These are phyloP conservation scores for Ophiosphaerella narmari DNA, from an alignment of 2,329 filamentous ascomycete species.

Conservation along the genomic window DNA sequence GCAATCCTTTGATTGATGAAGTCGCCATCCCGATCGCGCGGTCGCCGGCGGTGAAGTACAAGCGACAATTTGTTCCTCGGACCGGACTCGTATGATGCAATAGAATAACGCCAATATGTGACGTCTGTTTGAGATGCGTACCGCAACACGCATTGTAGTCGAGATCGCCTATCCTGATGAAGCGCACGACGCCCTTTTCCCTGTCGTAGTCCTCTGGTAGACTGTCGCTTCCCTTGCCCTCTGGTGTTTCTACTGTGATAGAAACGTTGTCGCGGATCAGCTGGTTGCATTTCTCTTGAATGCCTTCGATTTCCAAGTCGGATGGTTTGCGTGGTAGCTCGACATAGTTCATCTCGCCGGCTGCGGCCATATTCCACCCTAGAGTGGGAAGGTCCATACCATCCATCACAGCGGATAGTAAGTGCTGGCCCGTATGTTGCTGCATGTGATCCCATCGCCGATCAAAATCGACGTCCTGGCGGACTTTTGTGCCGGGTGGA, in stretches of 20 bases:
- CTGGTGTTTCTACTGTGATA: conserved; percentile 39
- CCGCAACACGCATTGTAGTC: conserved; percentile 44
- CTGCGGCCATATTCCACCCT: conserved; percentile 38
- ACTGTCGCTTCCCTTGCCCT: conserved; percentile 29
- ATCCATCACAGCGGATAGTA: conserved; percentile 42
- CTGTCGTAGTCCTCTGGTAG: conserved; percentile 38
- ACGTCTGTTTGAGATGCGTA: conserved; percentile 40
- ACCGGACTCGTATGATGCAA: conserved; percentile 38
- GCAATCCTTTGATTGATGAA: conserved; percentile 30
- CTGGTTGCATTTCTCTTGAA: conserved; percentile 35
- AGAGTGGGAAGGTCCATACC: conserved; percentile 34
- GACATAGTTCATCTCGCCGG: conserved; percentile 42
- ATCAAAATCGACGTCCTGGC: conserved; percentile 34
- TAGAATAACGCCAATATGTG: conserved; percentile 36
- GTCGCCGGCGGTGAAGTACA: conserved; percentile 39
- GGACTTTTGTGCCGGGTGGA: conserved; percentile 65
- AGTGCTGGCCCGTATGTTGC: conserved; percentile 42
- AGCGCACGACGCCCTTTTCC: conserved; percentile 38
- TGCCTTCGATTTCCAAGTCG: conserved; percentile 26
- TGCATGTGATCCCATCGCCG: conserved; percentile 44
- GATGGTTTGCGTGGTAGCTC: conserved; percentile 37
- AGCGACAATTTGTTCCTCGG: conserved; percentile 36
- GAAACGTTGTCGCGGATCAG: conserved; percentile 32
- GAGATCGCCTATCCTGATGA: conserved; percentile 39
- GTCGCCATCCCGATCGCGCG: conserved; percentile 36